These are phyloP conservation scores for Jaltomata sinuosa DNA, from an alignment of 257 asterid species.

Conservation along the genomic window DNA sequence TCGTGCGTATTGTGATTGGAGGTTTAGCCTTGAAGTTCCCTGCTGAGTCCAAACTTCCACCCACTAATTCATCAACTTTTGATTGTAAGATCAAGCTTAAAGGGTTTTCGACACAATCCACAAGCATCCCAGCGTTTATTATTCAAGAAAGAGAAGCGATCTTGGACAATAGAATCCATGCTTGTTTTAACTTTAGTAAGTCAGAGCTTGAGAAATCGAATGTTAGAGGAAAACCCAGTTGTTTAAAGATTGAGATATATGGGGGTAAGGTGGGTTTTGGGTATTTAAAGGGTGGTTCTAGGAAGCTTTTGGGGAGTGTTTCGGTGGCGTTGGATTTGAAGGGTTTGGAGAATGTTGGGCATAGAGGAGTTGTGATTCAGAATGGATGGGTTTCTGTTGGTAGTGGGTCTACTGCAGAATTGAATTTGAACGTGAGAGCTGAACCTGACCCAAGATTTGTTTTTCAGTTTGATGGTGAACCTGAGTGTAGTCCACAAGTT, in stretches of 20 bases:
- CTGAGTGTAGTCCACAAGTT: slow-evolving; percentile 97
- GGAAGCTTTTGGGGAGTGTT: slow-evolving; percentile 52
- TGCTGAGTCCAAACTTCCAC: not conserved
- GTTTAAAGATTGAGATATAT: slow-evolving; percentile 49
- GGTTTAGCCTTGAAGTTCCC: slow-evolving; percentile 43
- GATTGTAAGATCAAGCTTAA: slow-evolving; percentile 62
- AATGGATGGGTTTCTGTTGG: slow-evolving; percentile 67
- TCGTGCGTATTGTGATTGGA: slow-evolving; percentile 57
- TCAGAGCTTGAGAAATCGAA: slow-evolving; percentile 44
- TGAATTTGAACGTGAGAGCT: slow-evolving; percentile 66
- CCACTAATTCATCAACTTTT: slow-evolving; percentile 3
- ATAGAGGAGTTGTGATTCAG: slow-evolving; percentile 38
- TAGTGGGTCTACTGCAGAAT: slow-evolving; percentile 28
- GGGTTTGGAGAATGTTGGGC: slow-evolving; percentile 36
- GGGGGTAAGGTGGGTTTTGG: slow-evolving; percentile 25
- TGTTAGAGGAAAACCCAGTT: not conserved
- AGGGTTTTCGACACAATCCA: slow-evolving; percentile 40
- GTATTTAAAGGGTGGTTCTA: slow-evolving; percentile 20
- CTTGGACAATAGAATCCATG: slow-evolving; percentile 41
- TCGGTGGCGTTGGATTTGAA: slow-evolving; percentile 57
- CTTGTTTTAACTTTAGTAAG: slow-evolving; percentile 49
- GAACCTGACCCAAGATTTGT: slow-evolving; percentile 97
- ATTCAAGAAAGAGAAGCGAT: slow-evolving; percentile 29
- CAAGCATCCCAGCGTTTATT: slow-evolving; percentile 28
- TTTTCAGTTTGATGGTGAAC: slow-evolving; percentile 89